Evolutionary conservation across 257 asterid species (phyloP).

Genomic region (Mitragyna speciosa): DNA sequence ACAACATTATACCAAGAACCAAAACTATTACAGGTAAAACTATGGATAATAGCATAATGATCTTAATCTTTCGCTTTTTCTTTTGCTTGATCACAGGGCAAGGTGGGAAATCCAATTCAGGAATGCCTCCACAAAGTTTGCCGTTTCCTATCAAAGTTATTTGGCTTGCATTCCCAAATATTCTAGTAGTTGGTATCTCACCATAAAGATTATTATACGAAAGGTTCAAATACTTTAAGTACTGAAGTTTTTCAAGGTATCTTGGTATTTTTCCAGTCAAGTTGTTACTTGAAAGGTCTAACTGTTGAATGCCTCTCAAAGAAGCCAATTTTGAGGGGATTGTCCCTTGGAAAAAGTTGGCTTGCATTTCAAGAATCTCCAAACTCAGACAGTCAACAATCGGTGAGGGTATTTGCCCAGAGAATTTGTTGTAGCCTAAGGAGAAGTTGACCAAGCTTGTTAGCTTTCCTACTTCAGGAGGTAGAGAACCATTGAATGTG

Average conservation of each 20-base stretch:
- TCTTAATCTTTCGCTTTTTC: background rate
- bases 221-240: background rate
- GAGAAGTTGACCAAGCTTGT: background rate
- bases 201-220: slow-evolving; percentile 21
- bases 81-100: background rate
- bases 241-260: background rate
- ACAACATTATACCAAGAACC: no score
- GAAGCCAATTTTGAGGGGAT: no score
- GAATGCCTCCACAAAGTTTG: slow-evolving; percentile 24
- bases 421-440: background rate
- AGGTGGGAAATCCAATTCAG: slow-evolving; percentile 6
- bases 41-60: background rate
- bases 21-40: no score
- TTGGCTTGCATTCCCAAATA: slow-evolving; percentile 9
- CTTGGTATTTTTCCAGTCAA: background rate
- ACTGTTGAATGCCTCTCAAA: no score
- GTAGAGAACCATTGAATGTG: background rate
- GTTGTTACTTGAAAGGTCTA: no score
- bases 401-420: background rate
- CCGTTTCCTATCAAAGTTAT: slow-evolving; percentile 5
- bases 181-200: slow-evolving; percentile 1
- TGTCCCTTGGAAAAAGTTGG: background rate
- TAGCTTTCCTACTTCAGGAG: background rate
- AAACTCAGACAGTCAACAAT: background rate
- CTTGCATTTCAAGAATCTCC: background rate